Evolutionary conservation across 2,329 filamentous ascomycete genomes (phyloP).

Genomic region (Xylaria sp.): DNA sequence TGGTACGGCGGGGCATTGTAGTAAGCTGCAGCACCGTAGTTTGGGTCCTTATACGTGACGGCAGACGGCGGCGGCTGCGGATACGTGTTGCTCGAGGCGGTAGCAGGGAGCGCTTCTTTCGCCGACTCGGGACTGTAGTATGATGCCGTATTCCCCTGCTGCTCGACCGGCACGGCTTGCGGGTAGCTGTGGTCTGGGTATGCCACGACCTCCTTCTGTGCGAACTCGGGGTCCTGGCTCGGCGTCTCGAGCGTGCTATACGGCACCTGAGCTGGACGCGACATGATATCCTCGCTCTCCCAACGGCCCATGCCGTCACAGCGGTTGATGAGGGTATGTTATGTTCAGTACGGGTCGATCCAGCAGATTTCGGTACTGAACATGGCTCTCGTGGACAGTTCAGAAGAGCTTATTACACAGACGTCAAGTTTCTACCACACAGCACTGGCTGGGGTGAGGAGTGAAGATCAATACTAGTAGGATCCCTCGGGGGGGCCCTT

Average conservation of each 20-base stretch:
- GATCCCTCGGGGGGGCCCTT: conserved; percentile 4
- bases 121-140: conserved; percentile 23
- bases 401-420: background rate
- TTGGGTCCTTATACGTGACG: conserved; percentile 15
- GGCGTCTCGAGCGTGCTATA: conserved; percentile 27
- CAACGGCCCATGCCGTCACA: conserved; percentile 12
- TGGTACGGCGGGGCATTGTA: conserved; percentile 6
- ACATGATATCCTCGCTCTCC: conserved; percentile 17
- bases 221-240: conserved; percentile 18
- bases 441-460: conserved; percentile 11
- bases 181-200: conserved; percentile 25
- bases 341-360: conserved; percentile 8
- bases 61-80: conserved; percentile 5
- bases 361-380: conserved; percentile 2
- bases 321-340: conserved; percentile 7
- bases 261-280: conserved; percentile 4
- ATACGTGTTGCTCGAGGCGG: conserved; percentile 4
- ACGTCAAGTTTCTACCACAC: conserved; percentile 10
- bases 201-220: conserved; percentile 23
- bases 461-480: background rate
- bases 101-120: conserved; percentile 23
- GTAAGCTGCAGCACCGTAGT: conserved; percentile 9
- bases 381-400: conserved; percentile 8
- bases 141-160: conserved; percentile 9
- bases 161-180: conserved; percentile 25